Evolutionary conservation across 1,284 basidiomycete species (phyloP).

Genomic region (Ceratobasidium sp.): DNA sequence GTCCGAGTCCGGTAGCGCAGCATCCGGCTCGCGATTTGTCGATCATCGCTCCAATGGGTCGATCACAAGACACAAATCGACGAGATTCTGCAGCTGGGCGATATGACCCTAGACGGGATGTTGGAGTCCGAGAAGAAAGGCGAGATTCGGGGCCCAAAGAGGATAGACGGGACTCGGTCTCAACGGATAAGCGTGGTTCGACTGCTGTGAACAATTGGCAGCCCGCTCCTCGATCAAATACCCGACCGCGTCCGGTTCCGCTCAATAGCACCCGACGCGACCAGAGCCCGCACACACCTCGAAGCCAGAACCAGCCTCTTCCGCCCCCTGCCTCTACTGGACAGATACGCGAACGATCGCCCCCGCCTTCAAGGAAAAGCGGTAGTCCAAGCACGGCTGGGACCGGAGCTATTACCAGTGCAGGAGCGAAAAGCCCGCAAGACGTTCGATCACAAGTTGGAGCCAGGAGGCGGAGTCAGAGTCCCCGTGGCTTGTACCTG

Average conservation of each 20-base stretch:
- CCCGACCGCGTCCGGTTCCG: not conserved
- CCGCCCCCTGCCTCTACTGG: too few relatives aligned
- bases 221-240: not conserved
- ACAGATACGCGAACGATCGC: not conserved
- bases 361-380: not conserved
- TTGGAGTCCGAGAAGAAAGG: not conserved
- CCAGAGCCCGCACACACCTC: not conserved
- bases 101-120: slow-evolving; percentile 4
- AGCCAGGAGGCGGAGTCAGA: slow-evolving; percentile 2
- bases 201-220: slow-evolving; percentile 1
- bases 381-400: not conserved
- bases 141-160: not conserved
- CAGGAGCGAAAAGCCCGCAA: not conserved
- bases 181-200: not conserved
- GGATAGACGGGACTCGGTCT: not conserved
- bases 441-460: not conserved
- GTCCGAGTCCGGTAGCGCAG: not conserved
- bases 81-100: not conserved
- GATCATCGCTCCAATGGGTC: not conserved
- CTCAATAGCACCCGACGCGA: not conserved
- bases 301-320: not conserved
- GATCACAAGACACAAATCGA: not conserved
- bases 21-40: not conserved
- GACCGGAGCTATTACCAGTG: not conserved
- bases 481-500: slow-evolving; percentile 1